Evolutionary conservation across 768 basidiomycete genomes (phyloP).

Genomic region (Tylopilus balloui): DNA sequence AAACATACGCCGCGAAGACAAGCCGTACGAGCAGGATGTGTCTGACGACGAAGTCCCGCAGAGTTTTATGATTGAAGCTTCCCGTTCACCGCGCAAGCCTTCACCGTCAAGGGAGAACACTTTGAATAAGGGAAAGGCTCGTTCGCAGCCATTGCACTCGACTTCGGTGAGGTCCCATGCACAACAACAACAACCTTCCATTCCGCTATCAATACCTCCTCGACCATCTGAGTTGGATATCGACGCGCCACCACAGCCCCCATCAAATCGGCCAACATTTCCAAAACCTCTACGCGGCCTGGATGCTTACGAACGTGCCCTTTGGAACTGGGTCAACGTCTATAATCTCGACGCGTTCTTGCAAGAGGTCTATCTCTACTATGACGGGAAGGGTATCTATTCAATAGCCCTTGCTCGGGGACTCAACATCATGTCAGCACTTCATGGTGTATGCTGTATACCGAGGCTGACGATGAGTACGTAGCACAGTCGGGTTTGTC

Average conservation of each 20-base stretch:
- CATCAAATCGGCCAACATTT: slow-evolving; percentile 19
- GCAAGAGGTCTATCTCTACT: slow-evolving; percentile 93
- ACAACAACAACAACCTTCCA: slow-evolving; percentile 35
- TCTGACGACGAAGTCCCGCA: slow-evolving; percentile 85
- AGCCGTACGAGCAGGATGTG: slow-evolving; percentile 51
- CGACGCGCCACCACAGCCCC: slow-evolving; percentile 29
- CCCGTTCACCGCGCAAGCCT: slow-evolving; percentile 38
- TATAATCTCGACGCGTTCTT: slow-evolving; percentile 95
- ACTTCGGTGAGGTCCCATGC: slow-evolving; percentile 37
- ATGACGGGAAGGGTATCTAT: slow-evolving; percentile 94
- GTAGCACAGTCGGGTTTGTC: slow-evolving; percentile 94
- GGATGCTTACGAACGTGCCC: slow-evolving; percentile 82
- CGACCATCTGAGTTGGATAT: slow-evolving; percentile 60
- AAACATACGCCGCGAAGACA: slow-evolving; percentile 68
- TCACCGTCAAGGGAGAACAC: slow-evolving; percentile 25
- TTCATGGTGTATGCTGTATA: slow-evolving; percentile 16
- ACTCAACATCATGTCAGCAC: slow-evolving; percentile 88
- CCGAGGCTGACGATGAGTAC: slow-evolving; percentile 24
- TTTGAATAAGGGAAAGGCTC: slow-evolving; percentile 35
- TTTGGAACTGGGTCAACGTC: slow-evolving; percentile 99
- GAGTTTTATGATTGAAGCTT: slow-evolving; percentile 80
- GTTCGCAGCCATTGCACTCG: slow-evolving; percentile 53
- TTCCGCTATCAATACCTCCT: slow-evolving; percentile 50
- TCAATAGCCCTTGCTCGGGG: slow-evolving; percentile 88
- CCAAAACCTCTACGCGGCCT: slow-evolving; percentile 60